Base-by-base conservation (phyloP, 208 protist genomes). In the Spongospora subterranea region DNA sequence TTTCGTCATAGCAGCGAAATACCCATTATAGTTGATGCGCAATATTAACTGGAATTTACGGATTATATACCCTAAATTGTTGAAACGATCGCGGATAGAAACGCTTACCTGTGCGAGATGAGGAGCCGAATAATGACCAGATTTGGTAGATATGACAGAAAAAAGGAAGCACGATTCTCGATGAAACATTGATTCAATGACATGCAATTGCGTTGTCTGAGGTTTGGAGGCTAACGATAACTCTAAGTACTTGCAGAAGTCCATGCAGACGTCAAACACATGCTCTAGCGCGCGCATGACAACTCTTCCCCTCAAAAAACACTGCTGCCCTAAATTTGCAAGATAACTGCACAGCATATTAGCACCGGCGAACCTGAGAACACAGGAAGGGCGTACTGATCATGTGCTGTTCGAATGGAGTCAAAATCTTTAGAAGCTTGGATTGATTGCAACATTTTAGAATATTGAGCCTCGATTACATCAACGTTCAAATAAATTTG, bases 101-200 rank as follows among this genome's bases (percentile, higher is more conserved):
- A 6, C 35, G 40, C n/a, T 20, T 82, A 82, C 71, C 71, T 82
- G 71, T 35, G 6, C 40, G 13, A 82, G 40, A 82, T 82, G 71
- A 35, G 71, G 71, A 39, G 71, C 6, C 6, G 71, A 82, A 82
- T 82, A 35, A 35, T 82, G 71, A 20, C 71, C 71, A 20, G 71
- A 6, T 35, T 82, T 82, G n/a, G 6, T 82, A n/a, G 71, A 82
- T 43, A 82, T 35, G 6, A 82, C 71, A 35, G 71, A 82, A 43
- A 82, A 82, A 20, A 82, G n/a, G 71, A 82, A 82, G 71, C 71
- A 82, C 40, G 71, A 6, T 35, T 82, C 71, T 20, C 71, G 71
- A 35, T 82, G 71, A n/a, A 82, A 82, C 50, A 60, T 60, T 29
- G 24, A 6, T 29, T 6, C 50, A 60, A 60, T 29, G 6, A 24